These are phyloP conservation scores for Sporothrix phasma DNA, from an alignment of 2,329 filamentous ascomycete genomes.

Conservation along the genomic window DNA sequence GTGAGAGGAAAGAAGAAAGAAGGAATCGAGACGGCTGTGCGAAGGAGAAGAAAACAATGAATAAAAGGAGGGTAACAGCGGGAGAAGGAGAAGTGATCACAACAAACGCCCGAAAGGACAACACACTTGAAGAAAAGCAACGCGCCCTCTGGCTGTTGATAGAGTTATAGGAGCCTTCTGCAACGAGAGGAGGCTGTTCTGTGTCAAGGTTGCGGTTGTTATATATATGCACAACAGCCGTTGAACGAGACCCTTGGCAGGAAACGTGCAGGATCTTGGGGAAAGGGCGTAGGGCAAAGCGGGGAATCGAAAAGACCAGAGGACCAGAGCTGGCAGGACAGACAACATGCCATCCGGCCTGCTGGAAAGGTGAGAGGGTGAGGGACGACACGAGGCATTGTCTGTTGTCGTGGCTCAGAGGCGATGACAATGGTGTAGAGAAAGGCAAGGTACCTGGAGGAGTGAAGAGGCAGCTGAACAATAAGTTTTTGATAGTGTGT, in stretches of 20 bases:
- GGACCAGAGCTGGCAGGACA: background rate
- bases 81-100: background rate
- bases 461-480: background rate
- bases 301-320: background rate
- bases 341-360: background rate
- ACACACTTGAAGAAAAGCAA: background rate
- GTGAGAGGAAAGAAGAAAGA: background rate
- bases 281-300: background rate
- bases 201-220: background rate
- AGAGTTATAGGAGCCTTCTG: background rate
- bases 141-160: background rate
- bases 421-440: background rate
- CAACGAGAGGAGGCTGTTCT: background rate
- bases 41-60: background rate
- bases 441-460: background rate
- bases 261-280: background rate
- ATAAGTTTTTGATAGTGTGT: too few species aligned
- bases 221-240: background rate
- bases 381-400: background rate
- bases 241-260: too few species aligned
- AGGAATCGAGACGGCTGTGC: background rate
- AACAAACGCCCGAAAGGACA: background rate
- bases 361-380: background rate
- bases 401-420: background rate
- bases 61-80: background rate